These are phyloP conservation scores for Penicillium odoratum DNA, from an alignment of 495 filamentous ascomycete genomes.

Conservation along the genomic window DNA sequence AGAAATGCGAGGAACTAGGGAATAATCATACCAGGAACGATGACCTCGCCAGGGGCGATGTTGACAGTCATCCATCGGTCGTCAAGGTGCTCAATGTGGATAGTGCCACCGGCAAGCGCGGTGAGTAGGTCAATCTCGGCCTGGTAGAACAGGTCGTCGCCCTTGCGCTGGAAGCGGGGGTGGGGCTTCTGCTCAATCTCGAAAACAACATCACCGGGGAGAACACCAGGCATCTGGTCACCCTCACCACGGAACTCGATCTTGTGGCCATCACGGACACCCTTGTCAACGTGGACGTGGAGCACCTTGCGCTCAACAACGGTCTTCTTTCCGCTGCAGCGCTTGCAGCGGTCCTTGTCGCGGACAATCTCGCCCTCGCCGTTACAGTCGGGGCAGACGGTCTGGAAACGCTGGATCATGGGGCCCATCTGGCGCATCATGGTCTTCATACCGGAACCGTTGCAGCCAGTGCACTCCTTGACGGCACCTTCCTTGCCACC, in stretches of 20 bases:
- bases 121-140: slow-evolving; percentile 96
- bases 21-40: slow-evolving; percentile 76
- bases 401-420: slow-evolving; percentile 99
- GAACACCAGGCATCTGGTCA: slow-evolving; percentile 90
- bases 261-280: slow-evolving; percentile 90
- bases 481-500: slow-evolving; percentile 98
- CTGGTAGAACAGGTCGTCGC: slow-evolving; percentile 94
- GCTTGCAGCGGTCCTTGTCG: slow-evolving; percentile 95
- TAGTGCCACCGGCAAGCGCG: slow-evolving; percentile 82
- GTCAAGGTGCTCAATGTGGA: slow-evolving; percentile 95
- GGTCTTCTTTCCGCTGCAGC: slow-evolving; percentile 95
- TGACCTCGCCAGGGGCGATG: slow-evolving; percentile 89
- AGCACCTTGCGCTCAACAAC: slow-evolving; percentile 95
- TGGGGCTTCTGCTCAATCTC: slow-evolving; percentile 99
- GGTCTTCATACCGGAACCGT: slow-evolving; percentile 95
- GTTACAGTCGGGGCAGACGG: slow-evolving; percentile 95
- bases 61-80: slow-evolving; percentile 93
- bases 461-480: slow-evolving; percentile 84
- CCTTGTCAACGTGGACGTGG: slow-evolving; percentile 95
- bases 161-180: slow-evolving; percentile 89
- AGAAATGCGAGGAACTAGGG: not conserved
- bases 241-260: slow-evolving; percentile 95
- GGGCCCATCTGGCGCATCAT: slow-evolving; percentile 99
- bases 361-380: slow-evolving; percentile 95
- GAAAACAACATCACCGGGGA: slow-evolving; percentile 93